A percentile compares a stretch with the other conserved stretches of the same genome.
These are phyloP conservation scores for Podaxis sp. DNA, from an alignment of 768 basidiomycete species.

Conservation along the genomic window DNA sequence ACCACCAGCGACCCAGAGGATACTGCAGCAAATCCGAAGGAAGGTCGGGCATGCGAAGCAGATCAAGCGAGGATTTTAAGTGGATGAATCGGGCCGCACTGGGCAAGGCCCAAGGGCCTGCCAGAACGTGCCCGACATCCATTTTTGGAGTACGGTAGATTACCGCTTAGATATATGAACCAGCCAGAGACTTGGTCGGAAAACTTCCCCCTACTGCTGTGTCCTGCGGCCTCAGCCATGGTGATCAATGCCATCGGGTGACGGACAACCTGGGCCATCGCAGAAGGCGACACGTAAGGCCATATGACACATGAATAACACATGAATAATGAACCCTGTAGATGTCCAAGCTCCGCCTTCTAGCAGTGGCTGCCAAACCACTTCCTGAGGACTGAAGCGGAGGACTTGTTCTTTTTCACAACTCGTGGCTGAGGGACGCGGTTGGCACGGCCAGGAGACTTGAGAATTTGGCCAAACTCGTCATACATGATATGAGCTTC, in stretches of 20 bases:
- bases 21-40: neutral
- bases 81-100: neutral
- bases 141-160: neutral
- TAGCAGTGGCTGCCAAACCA: conserved; percentile 16
- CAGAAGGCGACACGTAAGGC: neutral
- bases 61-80: neutral
- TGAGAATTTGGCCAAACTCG: conserved; percentile 15
- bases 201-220: neutral
- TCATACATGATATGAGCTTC: conserved; percentile 17
- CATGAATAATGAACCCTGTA: neutral
- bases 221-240: neutral
- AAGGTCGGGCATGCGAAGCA: neutral
- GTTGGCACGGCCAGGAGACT: neutral
- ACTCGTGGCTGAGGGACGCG: neutral
- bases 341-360: neutral
- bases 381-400: conserved; percentile 13
- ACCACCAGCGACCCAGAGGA: neutral
- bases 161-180: neutral
- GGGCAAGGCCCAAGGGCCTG: neutral
- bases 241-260: neutral
- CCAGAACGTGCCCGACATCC: neutral
- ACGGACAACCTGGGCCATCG: neutral
- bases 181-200: neutral
- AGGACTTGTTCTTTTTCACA: conserved; percentile 11
- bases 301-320: neutral